Base-by-base conservation (phyloP, 2,329 filamentous ascomycete species). In the Aspergillus pseudonomiae region DNA sequence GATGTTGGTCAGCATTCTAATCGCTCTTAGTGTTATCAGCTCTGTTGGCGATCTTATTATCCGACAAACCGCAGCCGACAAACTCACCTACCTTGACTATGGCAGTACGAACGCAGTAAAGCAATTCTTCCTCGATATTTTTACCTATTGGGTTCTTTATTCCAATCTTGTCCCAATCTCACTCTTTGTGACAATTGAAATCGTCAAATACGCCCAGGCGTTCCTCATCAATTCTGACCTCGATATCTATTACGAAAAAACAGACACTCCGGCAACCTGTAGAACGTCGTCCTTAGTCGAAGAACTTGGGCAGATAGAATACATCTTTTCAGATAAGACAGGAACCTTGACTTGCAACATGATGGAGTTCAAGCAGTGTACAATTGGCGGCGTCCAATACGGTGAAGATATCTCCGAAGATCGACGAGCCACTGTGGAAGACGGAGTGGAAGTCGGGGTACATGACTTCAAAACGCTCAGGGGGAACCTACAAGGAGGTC, bases 171-270 rank as follows among this genome's bases (percentile, higher is more conserved):
- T 99, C 54, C 95, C 95, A 39, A 97, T 99, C 72, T 98, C 94
- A 34, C 89, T 99, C 4, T 99, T 99, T 77, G 95, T 99, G 67
- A 99, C 95, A 0, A 89, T 99, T 59, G 95, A 99, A 80, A 86
- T 99, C 69, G 94, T 99, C 81, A 99, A 99, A 79, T 97, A 98
- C 76, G 97, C 91, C 84, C 94, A 97, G 70, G 95, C 93, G n/a
- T 95, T 95, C 72, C 87, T 99, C 67, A 99, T 99, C 78, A 96
- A 97, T 75, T 94, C 94, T 62, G 96, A 99, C 76, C 85, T 99
- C 62, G 95, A 99, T 75, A 99, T 99, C 71, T 99, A 99, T 80
- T 93, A 99, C 77, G 92, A 97, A 72, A 92, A 93, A 75, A 97
- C 90, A 0, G 94, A 99, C 73, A 99, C 94, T 0, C 93, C 95